Evolutionary conservation across 768 basidiomycete species (phyloP).

Genomic region (Gyrodon lividus): DNA sequence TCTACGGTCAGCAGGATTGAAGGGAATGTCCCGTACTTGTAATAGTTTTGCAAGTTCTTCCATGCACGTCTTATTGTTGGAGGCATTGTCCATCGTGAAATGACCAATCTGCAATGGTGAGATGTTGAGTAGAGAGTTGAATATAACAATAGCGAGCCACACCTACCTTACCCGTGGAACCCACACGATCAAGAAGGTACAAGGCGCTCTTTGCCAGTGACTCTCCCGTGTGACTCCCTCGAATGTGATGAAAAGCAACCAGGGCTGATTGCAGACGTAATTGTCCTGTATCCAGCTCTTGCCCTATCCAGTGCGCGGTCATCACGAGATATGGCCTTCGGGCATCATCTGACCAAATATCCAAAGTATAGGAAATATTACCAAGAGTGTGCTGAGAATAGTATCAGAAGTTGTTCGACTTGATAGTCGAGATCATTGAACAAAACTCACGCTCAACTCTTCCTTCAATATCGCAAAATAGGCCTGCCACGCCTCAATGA

Average conservation of each 20-base stretch:
- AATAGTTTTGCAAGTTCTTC: background rate
- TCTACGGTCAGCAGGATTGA: conserved; percentile 6
- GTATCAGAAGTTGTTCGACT: background rate
- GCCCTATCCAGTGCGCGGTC: no score
- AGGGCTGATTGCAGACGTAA: conserved; percentile 1
- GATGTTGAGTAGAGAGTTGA: no score
- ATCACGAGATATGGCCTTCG: background rate
- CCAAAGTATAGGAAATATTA: background rate
- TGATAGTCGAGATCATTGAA: background rate
- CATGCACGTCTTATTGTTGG: conserved; percentile 14
- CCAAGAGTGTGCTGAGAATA: background rate
- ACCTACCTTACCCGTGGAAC: background rate
- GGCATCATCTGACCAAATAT: background rate
- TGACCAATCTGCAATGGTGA: conserved; percentile 1
- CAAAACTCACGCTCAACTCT: background rate
- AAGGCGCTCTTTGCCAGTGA: no score
- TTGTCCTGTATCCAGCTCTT: no score
- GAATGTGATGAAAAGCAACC: conserved; percentile 13
- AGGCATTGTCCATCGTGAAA: conserved; percentile 10
- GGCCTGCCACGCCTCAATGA: no score
- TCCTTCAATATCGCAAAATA: background rate
- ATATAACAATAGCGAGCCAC: no score
- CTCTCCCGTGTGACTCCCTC: conserved; percentile 12
- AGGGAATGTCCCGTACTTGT: background rate
- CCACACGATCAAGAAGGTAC: background rate